Base-by-base conservation (phyloP, 2,329 filamentous ascomycete species). In the Talaromyces sp. region DNA sequence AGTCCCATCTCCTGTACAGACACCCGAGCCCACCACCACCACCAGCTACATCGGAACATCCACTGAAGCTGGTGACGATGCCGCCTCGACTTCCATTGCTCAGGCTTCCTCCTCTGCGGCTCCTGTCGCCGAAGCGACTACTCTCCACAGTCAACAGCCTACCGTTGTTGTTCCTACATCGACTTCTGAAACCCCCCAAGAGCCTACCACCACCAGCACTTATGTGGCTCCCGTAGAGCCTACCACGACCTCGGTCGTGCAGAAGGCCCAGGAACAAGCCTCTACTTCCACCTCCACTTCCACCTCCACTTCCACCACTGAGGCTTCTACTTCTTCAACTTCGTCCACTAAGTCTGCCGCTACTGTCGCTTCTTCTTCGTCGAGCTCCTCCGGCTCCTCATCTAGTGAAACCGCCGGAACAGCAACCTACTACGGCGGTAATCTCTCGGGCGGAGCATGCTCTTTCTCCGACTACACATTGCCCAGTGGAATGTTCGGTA, bases 401-500 rank as follows among this genome's bases (percentile, higher is more conserved):
- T 44, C 48, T 5, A 29, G 58, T n/a, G 54, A 49, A 30, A 65
- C 66, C 30, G 63, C 70, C 4, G 78, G 78, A 55, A 61, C 71
- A 51, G 77, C 79, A 40, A 83, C 82, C 42, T 82, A 75, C 59
- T 84, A 84, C 62, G 77, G 79, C 29, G 81, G 82, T 27, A 82
- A 84, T 65, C 66, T 84, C 2, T 68, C 71, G 4, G 85, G 85
- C 35, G 86, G 86, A 56, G 79, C 77, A 53, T 89, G 86, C 71
- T 83, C 81, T 11, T 87, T 88, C 75, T 75, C 77, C 7, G 82
- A 78, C 46, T 87, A 87, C 73, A 85, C 79, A 2, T 73, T 88
- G 22, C 85, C 86, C 6, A 74, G 79, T 10, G 75, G 76, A 11
- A 69, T 88, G 51, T 71, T 64, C 61, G 86, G 86, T 50, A 85